Evolutionary conservation across 2,329 filamentous ascomycete species (phyloP), one percentile per base, ranked within the genome.

Genomic region (Tympanopsis confertula): DNA sequence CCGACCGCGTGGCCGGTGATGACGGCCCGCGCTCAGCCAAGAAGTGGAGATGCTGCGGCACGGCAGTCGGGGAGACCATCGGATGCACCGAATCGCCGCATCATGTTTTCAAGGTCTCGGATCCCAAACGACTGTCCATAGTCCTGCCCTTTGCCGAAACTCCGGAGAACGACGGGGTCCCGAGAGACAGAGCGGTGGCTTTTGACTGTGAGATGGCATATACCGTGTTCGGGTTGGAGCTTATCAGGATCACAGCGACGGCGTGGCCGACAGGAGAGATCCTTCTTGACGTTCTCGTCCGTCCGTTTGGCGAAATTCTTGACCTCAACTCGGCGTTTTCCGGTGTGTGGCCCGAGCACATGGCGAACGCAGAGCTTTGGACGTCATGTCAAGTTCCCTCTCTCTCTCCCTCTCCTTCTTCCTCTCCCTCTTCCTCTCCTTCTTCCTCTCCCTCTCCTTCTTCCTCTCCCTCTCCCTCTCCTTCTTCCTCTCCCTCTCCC

Each of bases 181-280:
- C 65, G 0, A 49, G 57, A 1, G 62, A 71, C 38, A 72, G 73
- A 26, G 85, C 82, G 2, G 77, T 96, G 10, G 82, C 78, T 45
- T 89, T 98, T 50, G 91, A 98, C 55, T 96, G 91, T 50, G 91
- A 98, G 54, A 98, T 98, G 91, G 86, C 84, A 4, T 96, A 94
- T 53, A 98, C 93, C 0, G 84, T 86, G 1, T 59, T 82, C 36
- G 91, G 93, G 0, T 64, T 96, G 45, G 91, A 98, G 56, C 70
- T 98, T n/a, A 80, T 96, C 40, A 85, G 91, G 5, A 59, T 98
- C 3, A 96, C 91, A 0, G 88, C 85, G 4, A 81, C 89, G 3
- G 77, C 82, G 5, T 98, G 91, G 88, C 89, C 89, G 0, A 65
- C 69, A 5, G 83, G 85, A 14, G 71, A 78, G 38, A 69, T 72